These are phyloP conservation scores for Pyrus communis DNA, from an alignment of 306 rosid genomes.

Conservation along the genomic window DNA sequence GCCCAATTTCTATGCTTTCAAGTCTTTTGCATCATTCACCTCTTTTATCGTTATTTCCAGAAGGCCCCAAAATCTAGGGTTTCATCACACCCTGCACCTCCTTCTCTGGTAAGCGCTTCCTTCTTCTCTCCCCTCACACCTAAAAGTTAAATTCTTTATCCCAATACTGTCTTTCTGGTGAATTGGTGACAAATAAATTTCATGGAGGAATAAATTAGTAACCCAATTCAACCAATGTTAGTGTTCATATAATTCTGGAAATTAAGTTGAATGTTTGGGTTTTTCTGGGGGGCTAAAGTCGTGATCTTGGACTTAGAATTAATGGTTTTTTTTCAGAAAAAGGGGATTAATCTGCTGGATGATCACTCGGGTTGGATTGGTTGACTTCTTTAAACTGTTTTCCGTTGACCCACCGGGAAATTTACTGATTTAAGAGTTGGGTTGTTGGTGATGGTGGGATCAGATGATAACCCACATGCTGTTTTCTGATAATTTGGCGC, in stretches of 20 bases:
- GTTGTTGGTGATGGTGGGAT: not conserved
- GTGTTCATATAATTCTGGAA: not conserved
- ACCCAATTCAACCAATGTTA: not conserved
- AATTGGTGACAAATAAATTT: not conserved
- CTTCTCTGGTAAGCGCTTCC: constrained; percentile 18
- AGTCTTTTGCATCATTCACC: not conserved
- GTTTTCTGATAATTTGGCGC: not conserved
- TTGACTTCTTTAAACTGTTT: constrained; percentile 12
- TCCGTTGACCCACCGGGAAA: constrained; percentile 7
- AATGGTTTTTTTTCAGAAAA: not conserved
- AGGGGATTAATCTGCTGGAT: not conserved
- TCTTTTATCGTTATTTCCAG: constrained; percentile 19
- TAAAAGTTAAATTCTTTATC: not conserved
- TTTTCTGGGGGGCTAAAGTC: not conserved
- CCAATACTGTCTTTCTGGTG: not conserved
- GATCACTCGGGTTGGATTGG: not conserved
- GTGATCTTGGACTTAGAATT: not conserved
- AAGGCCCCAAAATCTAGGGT: constrained; percentile 37
- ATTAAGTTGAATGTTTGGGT: not conserved
- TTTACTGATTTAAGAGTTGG: not conserved
- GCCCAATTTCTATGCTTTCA: not conserved
- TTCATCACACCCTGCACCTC: constrained; percentile 17
- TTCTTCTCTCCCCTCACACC: constrained; percentile 3
- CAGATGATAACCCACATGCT: not conserved
- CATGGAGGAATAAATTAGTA: not conserved